phyloP scores from a whole-genome alignment of 495 filamentous ascomycete species.

The Peziza echinospora region DNA sequence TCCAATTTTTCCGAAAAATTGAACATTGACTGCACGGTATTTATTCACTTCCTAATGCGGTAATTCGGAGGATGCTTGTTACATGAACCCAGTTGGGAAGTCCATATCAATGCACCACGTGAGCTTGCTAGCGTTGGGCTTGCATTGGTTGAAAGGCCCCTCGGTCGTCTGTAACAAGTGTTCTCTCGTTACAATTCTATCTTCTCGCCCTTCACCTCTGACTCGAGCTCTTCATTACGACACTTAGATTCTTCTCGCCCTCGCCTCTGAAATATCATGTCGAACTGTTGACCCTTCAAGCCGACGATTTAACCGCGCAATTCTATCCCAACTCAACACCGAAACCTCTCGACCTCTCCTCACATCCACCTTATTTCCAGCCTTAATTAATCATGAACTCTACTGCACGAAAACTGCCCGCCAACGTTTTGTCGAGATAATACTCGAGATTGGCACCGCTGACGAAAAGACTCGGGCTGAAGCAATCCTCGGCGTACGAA shows the following conservation, averaged over 20 bases:
- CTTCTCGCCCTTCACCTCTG: too few relatives aligned
- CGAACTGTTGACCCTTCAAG: conserved; percentile 13
- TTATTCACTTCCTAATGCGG: conserved; percentile 6
- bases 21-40: conserved; percentile 7
- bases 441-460: conserved; percentile 21
- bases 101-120: too few relatives aligned
- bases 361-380: conserved; percentile 20
- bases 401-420: conserved; percentile 22
- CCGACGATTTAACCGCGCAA: conserved; percentile 17
- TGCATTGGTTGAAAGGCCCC: too few relatives aligned
- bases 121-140: too few relatives aligned
- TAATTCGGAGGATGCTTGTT: conserved; percentile 17
- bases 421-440: conserved; percentile 22
- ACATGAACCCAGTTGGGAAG: conserved; percentile 16
- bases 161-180: too few relatives aligned
- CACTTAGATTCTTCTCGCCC: conserved; percentile 22
- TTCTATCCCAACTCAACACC: conserved; percentile 21
- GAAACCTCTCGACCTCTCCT: conserved; percentile 19
- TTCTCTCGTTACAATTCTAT: too few relatives aligned
- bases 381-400: conserved; percentile 19
- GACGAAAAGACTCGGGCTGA: conserved; percentile 22
- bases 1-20: conserved; percentile 7
- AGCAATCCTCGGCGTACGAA: conserved; percentile 19
- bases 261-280: conserved; percentile 23
- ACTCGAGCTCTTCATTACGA: conserved; percentile 25